These are phyloP conservation scores for Ustanciosporium gigantosporum DNA, from an alignment of 1,284 basidiomycete genomes.

Conservation along the genomic window DNA sequence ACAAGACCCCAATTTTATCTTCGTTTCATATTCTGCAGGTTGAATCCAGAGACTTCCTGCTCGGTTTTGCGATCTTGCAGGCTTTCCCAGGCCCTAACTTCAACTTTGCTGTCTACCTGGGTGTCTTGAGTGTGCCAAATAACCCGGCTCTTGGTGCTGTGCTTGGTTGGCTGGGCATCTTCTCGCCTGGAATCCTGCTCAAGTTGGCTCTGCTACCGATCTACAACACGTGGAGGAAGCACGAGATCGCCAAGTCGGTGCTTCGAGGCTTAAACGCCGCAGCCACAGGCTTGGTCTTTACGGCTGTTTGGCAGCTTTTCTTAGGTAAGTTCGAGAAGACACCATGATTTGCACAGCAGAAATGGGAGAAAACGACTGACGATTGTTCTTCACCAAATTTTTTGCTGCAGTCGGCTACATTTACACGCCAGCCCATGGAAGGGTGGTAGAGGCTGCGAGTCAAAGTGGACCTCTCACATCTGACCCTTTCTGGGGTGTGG, in stretches of 20 bases:
- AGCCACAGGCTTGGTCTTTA: slow-evolving; percentile 67
- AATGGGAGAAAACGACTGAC: too few relatives aligned
- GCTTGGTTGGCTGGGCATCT: slow-evolving; percentile 62
- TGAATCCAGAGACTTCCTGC: slow-evolving; percentile 67
- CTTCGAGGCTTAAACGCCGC: slow-evolving; percentile 68
- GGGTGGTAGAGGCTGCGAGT: slow-evolving; percentile 21
- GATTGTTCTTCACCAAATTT: too few relatives aligned
- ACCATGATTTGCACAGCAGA: too few relatives aligned
- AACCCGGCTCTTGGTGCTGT: slow-evolving; percentile 64
- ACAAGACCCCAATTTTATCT: too few relatives aligned
- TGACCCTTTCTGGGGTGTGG: slow-evolving; percentile 65
- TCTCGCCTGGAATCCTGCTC: slow-evolving; percentile 64
- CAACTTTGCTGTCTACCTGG: slow-evolving; percentile 68
- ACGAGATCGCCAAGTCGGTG: slow-evolving; percentile 62
- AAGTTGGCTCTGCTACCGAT: slow-evolving; percentile 66
- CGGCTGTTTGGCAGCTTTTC: slow-evolving; percentile 67
- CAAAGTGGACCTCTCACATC: slow-evolving; percentile 61
- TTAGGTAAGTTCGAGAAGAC: slow-evolving; percentile 28
- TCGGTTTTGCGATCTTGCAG: slow-evolving; percentile 67
- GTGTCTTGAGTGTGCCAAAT: slow-evolving; percentile 63
- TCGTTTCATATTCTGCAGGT: slow-evolving; percentile 64
- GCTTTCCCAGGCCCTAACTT: slow-evolving; percentile 67
- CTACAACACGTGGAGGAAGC: slow-evolving; percentile 64
- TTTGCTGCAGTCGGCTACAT: slow-evolving; percentile 44
- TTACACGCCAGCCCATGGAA: slow-evolving; percentile 55